Percentiles rank a stretch among this genome's conserved stretches.
These are phyloP conservation scores for Picea sitchensis DNA, from an alignment of 75 land plant species.

Conservation along the genomic window DNA sequence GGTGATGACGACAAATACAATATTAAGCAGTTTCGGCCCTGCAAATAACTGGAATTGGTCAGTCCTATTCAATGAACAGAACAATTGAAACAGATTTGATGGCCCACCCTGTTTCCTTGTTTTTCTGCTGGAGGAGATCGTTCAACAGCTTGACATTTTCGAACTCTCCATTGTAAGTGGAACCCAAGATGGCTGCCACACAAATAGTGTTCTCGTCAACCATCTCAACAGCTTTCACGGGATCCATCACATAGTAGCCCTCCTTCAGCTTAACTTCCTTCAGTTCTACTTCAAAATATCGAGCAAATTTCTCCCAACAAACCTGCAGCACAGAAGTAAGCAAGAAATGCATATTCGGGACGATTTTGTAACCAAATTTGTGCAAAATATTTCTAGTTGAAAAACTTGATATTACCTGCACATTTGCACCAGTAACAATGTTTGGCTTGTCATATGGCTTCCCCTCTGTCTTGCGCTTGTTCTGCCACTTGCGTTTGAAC, in stretches of 20 bases:
- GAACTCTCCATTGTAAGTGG: slow-evolving; percentile 50
- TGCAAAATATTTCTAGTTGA: too few relatives aligned
- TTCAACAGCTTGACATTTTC: slow-evolving; percentile 43
- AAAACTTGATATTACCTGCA: slow-evolving; percentile 26
- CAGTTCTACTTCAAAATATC: slow-evolving; percentile 44
- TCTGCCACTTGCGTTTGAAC: slow-evolving; percentile 65
- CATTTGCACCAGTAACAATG: slow-evolving; percentile 62
- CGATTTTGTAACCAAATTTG: too few relatives aligned
- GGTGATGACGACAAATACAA: too few relatives aligned
- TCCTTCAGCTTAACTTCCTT: slow-evolving; percentile 26
- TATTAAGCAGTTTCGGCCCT: too few relatives aligned
- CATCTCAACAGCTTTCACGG: slow-evolving; percentile 31
- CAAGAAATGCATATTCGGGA: slow-evolving; percentile 4
- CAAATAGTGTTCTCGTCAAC: slow-evolving; percentile 52
- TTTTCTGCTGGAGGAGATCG: slow-evolving; percentile 24
- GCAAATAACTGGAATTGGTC: too few relatives aligned
- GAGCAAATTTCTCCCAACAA: slow-evolving; percentile 45
- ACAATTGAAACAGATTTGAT: too few relatives aligned
- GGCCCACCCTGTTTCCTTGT: slow-evolving; percentile 50
- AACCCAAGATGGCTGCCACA: slow-evolving; percentile 42
- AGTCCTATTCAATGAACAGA: too few relatives aligned
- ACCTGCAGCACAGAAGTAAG: slow-evolving; percentile 17
- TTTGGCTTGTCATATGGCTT: slow-evolving; percentile 62
- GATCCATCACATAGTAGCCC: slow-evolving; percentile 43
- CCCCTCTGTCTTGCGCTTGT: slow-evolving; percentile 47